Evolutionary conservation across 2,329 filamentous ascomycete genomes (phyloP).

Genomic region (Aspergillus fischeri): DNA sequence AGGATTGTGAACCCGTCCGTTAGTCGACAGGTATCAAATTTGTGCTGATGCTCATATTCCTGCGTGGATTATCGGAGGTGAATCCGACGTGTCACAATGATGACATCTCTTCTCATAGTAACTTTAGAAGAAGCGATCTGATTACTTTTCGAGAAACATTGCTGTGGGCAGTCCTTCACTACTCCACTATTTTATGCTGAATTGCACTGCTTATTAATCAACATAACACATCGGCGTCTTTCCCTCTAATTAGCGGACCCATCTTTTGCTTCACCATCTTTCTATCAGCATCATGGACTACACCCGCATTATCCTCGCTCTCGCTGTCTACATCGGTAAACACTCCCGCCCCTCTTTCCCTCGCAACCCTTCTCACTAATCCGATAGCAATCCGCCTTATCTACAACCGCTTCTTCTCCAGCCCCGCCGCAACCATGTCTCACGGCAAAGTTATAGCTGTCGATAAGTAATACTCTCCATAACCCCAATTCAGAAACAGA

Average conservation of each 20-base stretch:
- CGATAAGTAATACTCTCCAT: conserved; percentile 27
- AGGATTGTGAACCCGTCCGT: too few relatives aligned
- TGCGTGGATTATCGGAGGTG: background rate
- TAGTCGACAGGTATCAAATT: too few relatives aligned
- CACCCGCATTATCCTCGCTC: conserved; percentile 7
- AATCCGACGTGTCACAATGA: background rate
- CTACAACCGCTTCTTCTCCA: conserved; percentile 7
- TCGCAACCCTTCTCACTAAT: background rate
- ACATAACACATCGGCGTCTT: background rate
- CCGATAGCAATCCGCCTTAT: conserved; percentile 13
- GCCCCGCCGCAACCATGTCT: conserved; percentile 21
- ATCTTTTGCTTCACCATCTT: background rate
- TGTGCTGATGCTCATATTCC: too few relatives aligned
- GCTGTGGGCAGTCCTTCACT: too few relatives aligned
- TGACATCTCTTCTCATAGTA: background rate
- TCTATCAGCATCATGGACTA: conserved; percentile 8
- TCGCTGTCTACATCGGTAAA: conserved; percentile 14
- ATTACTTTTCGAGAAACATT: too few relatives aligned
- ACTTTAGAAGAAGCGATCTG: too few relatives aligned
- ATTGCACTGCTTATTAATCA: background rate
- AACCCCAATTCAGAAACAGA: background rate
- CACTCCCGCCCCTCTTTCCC: background rate
- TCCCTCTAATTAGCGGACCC: background rate
- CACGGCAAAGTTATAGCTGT: conserved; percentile 36
- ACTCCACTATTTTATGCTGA: background rate